A percentile compares a stretch with the other conserved stretches of the same genome.
These are phyloP conservation scores for Paramecium biaurelia DNA, from an alignment of 73 alveolate species.

Conservation along the genomic window DNA sequence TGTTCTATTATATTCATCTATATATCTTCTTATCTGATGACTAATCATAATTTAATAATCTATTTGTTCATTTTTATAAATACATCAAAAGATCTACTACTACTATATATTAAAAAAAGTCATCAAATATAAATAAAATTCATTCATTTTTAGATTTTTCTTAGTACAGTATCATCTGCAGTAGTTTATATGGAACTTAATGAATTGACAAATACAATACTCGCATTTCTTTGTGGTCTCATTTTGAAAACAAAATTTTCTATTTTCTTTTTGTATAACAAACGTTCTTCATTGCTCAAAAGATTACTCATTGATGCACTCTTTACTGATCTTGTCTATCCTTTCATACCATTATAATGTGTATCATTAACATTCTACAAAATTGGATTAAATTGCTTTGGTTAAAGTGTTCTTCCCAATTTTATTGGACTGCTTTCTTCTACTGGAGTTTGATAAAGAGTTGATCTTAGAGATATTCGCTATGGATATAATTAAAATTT, in stretches of 20 bases:
- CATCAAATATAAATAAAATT: neutral
- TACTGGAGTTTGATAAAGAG: neutral
- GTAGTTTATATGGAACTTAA: neutral
- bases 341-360: neutral
- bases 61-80: neutral
- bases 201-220: neutral
- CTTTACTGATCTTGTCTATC: constrained; percentile 47
- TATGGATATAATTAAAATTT: neutral
- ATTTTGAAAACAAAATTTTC: constrained; percentile 44
- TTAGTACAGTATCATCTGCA: neutral
- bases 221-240: constrained; percentile 46
- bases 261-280: neutral
- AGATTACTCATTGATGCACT: constrained; percentile 46
- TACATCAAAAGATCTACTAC: neutral
- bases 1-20: neutral
- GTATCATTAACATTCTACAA: neutral
- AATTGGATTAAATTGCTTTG: constrained; percentile 26
- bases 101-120: neutral
- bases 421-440: neutral
- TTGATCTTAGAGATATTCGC: constrained; percentile 10
- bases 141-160: neutral
- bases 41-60: neutral
- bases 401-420: constrained; percentile 28
- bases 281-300: neutral
- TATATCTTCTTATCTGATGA: neutral